A percentile compares a stretch with the other conserved stretches of the same genome.
Conservation (phyloP, 2,329 filamentous ascomycete genomes). For the Nemania serpens region DNA sequence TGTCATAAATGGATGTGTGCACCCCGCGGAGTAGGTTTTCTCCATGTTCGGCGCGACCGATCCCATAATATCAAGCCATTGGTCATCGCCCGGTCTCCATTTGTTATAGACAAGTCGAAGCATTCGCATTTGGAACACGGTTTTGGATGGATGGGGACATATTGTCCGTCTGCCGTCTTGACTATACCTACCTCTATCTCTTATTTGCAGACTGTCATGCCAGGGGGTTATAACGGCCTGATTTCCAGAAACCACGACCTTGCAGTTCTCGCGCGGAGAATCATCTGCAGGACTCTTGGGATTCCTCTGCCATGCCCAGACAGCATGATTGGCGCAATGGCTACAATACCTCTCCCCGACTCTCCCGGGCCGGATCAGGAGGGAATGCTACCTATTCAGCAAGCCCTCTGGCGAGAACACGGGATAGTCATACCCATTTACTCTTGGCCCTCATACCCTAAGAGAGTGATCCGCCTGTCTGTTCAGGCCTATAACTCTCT, state of each 20-base stretch:
- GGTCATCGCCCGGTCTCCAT: constrained; percentile 14
- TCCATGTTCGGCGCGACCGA: constrained; percentile 14
- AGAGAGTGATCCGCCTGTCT: constrained; percentile 11
- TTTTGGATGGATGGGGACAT: constrained; percentile 16
- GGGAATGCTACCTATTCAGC: constrained; percentile 17
- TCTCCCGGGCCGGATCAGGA: constrained; percentile 9
- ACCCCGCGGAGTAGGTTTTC: constrained; percentile 20
- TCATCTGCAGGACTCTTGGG: constrained; percentile 9
- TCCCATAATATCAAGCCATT: constrained; percentile 3
- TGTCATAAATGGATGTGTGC: constrained; percentile 25
- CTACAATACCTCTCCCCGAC: constrained; percentile 19
- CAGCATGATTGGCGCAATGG: constrained; percentile 18
- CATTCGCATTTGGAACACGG: constrained; percentile 17
- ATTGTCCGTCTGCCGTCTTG: constrained; percentile 13
- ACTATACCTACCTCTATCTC: constrained; percentile 13
- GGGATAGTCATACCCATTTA: constrained; percentile 10
- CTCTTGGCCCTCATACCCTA: constrained; percentile 16
- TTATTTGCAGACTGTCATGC: constrained; percentile 10
- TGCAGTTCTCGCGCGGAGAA: constrained; percentile 10
- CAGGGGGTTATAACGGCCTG: constrained; percentile 11
- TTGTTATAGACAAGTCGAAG: background rate
- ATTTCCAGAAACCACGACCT: constrained; percentile 18
- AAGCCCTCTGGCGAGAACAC: constrained; percentile 14
- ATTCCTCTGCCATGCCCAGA: constrained; percentile 17
- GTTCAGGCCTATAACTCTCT: constrained; percentile 16